These are phyloP conservation scores for Pythium dissotocum DNA, from an alignment of 352 stramenopile species.

Conservation along the genomic window DNA sequence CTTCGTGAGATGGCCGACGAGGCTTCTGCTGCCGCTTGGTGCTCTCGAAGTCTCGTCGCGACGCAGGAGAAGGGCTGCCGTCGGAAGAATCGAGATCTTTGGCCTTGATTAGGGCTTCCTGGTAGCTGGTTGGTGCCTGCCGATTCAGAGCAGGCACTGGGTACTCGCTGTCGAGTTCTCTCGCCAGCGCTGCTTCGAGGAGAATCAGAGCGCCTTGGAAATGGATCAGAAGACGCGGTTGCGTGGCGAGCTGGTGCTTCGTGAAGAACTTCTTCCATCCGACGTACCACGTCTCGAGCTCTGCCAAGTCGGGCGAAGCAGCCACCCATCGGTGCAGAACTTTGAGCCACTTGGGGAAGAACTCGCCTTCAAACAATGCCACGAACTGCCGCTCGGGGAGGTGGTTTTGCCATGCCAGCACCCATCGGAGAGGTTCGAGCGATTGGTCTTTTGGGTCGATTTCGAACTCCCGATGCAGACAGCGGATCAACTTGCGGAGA, in stretches of 20 bases:
- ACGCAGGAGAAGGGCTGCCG: not conserved
- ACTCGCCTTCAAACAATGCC: constrained; percentile 88
- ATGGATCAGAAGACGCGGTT: constrained; percentile 70
- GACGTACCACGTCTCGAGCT: constrained; percentile 83
- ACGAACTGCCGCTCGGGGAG: constrained; percentile 76
- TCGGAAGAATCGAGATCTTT: constrained; percentile 25
- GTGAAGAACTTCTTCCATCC: constrained; percentile 86
- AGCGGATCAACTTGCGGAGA: constrained; percentile 69
- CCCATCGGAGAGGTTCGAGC: constrained; percentile 64
- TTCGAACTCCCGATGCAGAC: constrained; percentile 79
- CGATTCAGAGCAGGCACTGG: constrained; percentile 54
- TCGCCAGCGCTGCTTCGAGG: constrained; percentile 44
- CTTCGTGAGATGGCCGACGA: constrained; percentile 37
- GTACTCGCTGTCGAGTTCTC: constrained; percentile 19
- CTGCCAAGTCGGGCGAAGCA: constrained; percentile 43
- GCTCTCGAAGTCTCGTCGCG: not conserved
- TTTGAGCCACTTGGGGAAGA: constrained; percentile 91
- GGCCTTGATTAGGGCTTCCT: constrained; percentile 68
- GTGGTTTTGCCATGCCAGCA: constrained; percentile 70
- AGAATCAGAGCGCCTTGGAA: constrained; percentile 78
- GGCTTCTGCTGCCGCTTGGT: constrained; percentile 20
- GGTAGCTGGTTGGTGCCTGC: constrained; percentile 60
- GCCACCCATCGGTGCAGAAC: constrained; percentile 81
- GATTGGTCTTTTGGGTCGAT: constrained; percentile 77
- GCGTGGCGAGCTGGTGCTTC: constrained; percentile 49